Conservation (phyloP, 208 protist species). For the Trypanosoma cruzi region DNA sequence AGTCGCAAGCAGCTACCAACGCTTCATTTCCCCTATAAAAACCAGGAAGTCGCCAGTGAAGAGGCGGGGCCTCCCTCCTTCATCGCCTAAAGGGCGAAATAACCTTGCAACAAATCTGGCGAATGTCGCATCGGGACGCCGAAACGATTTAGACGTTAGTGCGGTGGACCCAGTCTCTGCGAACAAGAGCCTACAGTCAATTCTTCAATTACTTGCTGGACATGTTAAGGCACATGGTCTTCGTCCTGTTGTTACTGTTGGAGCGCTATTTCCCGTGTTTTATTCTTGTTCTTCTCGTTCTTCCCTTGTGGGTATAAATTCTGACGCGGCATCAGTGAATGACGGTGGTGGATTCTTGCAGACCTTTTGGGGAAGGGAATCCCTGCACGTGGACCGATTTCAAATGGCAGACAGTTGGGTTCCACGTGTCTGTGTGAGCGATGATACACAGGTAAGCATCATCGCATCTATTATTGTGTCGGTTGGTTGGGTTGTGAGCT, state of each 20-base stretch:
- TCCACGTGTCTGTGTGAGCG: slow-evolving; percentile 23
- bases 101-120: background rate
- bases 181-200: background rate
- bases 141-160: background rate
- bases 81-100: background rate
- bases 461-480: slow-evolving; percentile 29
- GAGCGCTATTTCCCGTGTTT: background rate
- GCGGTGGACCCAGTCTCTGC: background rate
- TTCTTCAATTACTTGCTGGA: slow-evolving; percentile 14
- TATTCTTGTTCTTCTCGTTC: no score
- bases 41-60: background rate
- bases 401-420: slow-evolving; percentile 4
- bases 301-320: background rate
- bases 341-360: slow-evolving; percentile 6
- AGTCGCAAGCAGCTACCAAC: background rate
- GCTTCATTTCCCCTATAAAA: background rate
- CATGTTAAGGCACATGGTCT: slow-evolving; percentile 18
- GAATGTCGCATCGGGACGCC: background rate
- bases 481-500: slow-evolving; percentile 12
- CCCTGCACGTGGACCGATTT: background rate
- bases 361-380: slow-evolving; percentile 14
- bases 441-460: slow-evolving; percentile 3
- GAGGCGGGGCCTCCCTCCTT: background rate
- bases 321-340: background rate
- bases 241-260: slow-evolving; percentile 12